phyloP scores from a whole-genome alignment of 2,329 filamentous ascomycete genomes.

The Pestalotiopsis sp. region DNA sequence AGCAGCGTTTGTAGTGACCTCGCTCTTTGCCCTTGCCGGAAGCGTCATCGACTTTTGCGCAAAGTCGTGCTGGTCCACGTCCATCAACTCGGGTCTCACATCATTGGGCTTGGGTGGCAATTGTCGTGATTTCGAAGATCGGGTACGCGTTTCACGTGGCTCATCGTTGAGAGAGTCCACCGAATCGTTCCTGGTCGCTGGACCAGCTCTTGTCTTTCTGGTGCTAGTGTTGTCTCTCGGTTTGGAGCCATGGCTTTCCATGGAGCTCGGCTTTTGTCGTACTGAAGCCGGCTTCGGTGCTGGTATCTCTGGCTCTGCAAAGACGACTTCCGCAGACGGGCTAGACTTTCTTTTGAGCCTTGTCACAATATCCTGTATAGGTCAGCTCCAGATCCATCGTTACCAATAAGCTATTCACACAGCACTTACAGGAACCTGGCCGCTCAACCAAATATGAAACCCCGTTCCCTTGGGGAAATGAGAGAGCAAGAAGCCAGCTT shows the following conservation, averaged over 20 bases:
- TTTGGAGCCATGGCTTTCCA: slow-evolving; percentile 2
- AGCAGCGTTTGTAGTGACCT: background rate
- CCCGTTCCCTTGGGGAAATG: slow-evolving; percentile 53
- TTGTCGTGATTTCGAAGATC: background rate
- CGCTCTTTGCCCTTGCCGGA: slow-evolving; percentile 5
- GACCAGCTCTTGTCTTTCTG: slow-evolving; percentile 7
- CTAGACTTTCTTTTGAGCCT: slow-evolving; percentile 20
- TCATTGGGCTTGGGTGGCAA: background rate
- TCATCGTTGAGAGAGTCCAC: slow-evolving; percentile 12
- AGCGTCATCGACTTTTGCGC: background rate
- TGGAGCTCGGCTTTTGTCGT: slow-evolving; percentile 6
- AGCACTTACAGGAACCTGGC: slow-evolving; percentile 40
- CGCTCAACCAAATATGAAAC: slow-evolving; percentile 52
- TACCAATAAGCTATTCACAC: background rate
- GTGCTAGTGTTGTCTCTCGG: slow-evolving; percentile 3
- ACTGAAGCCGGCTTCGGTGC: background rate
- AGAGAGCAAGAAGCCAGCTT: slow-evolving; percentile 53
- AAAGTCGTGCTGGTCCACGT: slow-evolving; percentile 16
- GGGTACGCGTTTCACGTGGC: slow-evolving; percentile 4
- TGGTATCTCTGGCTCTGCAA: slow-evolving; percentile 6
- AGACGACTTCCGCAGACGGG: background rate
- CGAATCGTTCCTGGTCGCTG: background rate
- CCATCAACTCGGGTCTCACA: background rate
- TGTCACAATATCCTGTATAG: slow-evolving; percentile 19
- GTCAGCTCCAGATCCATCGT: slow-evolving; percentile 9